Evolutionary conservation across 2,329 filamentous ascomycete genomes (phyloP), one percentile per base, ranked within the genome.

Genomic region (Fusarium mundagurra): DNA sequence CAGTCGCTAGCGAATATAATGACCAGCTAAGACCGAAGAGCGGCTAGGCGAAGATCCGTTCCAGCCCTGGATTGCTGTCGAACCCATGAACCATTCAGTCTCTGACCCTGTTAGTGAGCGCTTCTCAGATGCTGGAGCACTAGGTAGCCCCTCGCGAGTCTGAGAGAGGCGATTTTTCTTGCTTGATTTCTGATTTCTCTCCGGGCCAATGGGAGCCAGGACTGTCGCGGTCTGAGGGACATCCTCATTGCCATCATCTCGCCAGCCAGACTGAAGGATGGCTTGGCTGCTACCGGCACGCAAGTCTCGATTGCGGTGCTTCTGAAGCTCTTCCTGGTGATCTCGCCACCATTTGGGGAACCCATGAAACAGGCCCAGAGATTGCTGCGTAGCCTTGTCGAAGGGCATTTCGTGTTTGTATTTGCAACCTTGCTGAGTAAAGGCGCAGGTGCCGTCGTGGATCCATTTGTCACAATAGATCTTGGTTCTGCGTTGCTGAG

Each of bases 381-480:
- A 86, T 48, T 89, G 84, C 76, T 97, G 89, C 2, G 91, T 93
- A 1, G 86, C 84, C 58, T 86, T 86, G 73, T 95, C 91, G 33
- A 85, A 82, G 0, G 95, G 95, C 93, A 98, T 97, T 81, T 96
- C 93, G 81, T 98, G 95, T 84, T 95, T 96, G 86, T 91, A 98
- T 74, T 92, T 91, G 84, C 95, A 98, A 0, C 95, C 95, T 79
- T 95, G 92, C 81, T 97, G 94, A 8, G 89, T 91, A 81, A 94
- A 98, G 71, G 93, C 93, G 81, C 95, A 98, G 48, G 93, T 90
- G 27, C 94, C 95, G 67, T 93, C 92, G 76, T 94, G 92, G 62
- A 98, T 92, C 95, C 95, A 98, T 82, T 96, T 94, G 67, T 94
- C 94, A 83, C 95, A 98, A 82, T 93, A 97, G 31, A 92, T 85